phyloP scores from a whole-genome alignment of 495 filamentous ascomycete species.

The Recurvomyces mirabilis region DNA sequence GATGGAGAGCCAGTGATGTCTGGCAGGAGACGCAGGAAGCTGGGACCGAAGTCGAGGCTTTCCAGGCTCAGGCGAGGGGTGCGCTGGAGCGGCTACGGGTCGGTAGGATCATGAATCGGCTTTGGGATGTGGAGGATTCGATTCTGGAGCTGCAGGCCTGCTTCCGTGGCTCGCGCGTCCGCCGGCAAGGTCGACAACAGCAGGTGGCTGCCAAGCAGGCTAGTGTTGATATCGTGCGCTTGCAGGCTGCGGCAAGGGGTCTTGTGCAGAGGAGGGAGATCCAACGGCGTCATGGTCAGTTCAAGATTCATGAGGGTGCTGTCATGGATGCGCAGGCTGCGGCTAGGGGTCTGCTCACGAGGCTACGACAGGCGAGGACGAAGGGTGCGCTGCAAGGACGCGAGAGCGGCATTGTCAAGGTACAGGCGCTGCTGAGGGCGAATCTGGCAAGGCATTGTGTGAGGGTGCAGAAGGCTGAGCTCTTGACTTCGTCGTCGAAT shows the following conservation, averaged over 20 bases:
- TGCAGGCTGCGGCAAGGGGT: slow-evolving; percentile 42
- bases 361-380: slow-evolving; percentile 14
- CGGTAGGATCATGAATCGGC: slow-evolving; percentile 37
- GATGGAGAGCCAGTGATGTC: slow-evolving; percentile 28
- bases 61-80: slow-evolving; percentile 58
- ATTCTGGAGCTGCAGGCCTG: slow-evolving; percentile 61
- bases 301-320: slow-evolving; percentile 9
- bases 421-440: slow-evolving; percentile 12
- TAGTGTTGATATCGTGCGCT: slow-evolving; percentile 23
- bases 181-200: background rate
- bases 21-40: slow-evolving; percentile 30
- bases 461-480: slow-evolving; percentile 8
- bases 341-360: slow-evolving; percentile 13
- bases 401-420: slow-evolving; percentile 26
- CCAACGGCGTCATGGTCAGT: slow-evolving; percentile 10
- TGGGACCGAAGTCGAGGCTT: slow-evolving; percentile 43
- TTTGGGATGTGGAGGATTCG: slow-evolving; percentile 36
- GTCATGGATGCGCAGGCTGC: slow-evolving; percentile 18
- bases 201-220: slow-evolving; percentile 3
- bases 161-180: slow-evolving; percentile 37
- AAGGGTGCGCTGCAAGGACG: slow-evolving; percentile 28
- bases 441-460: background rate
- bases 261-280: slow-evolving; percentile 20
- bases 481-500: background rate
- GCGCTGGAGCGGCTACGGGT: slow-evolving; percentile 43